phyloP scores from a whole-genome alignment of 345 rosid genomes.

The Microthlaspi erraticum region DNA sequence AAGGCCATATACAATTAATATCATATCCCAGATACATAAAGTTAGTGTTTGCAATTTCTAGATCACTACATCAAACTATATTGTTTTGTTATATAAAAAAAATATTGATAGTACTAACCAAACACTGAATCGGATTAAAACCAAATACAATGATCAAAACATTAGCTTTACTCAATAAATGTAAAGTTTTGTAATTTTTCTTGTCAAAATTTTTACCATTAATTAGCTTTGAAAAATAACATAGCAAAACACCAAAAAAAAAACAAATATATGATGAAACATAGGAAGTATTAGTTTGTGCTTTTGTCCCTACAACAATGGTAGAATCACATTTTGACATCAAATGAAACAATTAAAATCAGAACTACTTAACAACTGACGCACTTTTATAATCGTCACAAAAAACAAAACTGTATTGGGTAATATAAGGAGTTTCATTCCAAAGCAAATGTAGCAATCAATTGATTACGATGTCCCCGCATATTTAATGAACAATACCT shows the following conservation, averaged over 20 bases:
- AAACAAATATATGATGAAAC: no score
- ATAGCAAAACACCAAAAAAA: no score
- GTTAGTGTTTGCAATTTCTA: neutral
- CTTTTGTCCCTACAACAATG: no score
- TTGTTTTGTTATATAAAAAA: neutral
- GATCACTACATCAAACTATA: conserved; percentile 3
- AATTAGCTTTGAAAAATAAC: no score
- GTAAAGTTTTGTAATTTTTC: no score
- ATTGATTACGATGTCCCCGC: conserved; percentile 5
- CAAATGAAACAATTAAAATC: neutral
- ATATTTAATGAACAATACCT: neutral
- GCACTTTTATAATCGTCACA: neutral
- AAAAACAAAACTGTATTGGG: neutral
- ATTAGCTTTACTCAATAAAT: no score
- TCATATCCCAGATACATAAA: neutral
- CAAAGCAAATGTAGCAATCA: conserved; percentile 2
- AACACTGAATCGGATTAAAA: no score
- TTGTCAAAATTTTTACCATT: no score
- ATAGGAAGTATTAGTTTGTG: no score
- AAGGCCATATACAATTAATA: conserved; percentile 21
- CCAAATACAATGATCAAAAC: no score
- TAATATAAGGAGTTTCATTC: neutral
- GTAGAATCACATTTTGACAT: no score
- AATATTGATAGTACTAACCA: neutral
- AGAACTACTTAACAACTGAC: neutral